Percentiles rank a stretch among this genome's conserved stretches.
phyloP scores from a whole-genome alignment of 352 stramenopile species.

The Phytopythium cucurbitacearum region DNA sequence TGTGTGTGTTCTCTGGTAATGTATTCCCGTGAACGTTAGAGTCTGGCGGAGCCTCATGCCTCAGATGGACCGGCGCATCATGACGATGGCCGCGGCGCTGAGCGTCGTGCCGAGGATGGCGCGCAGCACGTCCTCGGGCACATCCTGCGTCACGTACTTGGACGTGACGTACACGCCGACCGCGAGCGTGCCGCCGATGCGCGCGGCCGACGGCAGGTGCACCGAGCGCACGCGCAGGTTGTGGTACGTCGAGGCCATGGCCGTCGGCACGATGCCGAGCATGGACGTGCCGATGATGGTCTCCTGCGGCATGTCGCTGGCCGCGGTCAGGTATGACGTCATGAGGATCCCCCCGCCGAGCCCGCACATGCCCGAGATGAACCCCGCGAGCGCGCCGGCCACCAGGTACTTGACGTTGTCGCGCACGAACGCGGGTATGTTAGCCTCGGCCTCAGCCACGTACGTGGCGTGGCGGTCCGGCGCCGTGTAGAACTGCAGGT shows the following conservation, averaged over 20 bases:
- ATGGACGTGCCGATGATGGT: constrained; percentile 83
- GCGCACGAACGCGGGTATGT: constrained; percentile 39
- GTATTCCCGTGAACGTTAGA: no score
- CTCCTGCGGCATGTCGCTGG: constrained; percentile 83
- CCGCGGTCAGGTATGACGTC: constrained; percentile 79
- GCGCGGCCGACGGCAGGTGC: constrained; percentile 63
- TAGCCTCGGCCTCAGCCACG: constrained; percentile 28
- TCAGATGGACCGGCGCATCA: constrained; percentile 69
- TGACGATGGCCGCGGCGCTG: constrained; percentile 62
- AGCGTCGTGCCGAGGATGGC: constrained; percentile 71
- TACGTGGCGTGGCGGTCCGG: constrained; percentile 22
- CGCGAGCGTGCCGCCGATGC: constrained; percentile 62
- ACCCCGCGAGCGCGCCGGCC: constrained; percentile 66
- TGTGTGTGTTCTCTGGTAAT: constrained; percentile 10
- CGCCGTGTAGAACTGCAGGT: constrained; percentile 71
- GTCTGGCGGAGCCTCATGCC: no score
- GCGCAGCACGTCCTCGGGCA: constrained; percentile 71
- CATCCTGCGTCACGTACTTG: constrained; percentile 78
- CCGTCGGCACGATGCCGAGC: constrained; percentile 76
- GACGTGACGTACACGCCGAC: constrained; percentile 70
- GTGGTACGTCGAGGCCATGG: constrained; percentile 73
- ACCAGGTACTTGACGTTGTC: constrained; percentile 78
- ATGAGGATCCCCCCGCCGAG: constrained; percentile 84
- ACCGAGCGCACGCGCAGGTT: constrained; percentile 78
- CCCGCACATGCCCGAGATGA: constrained; percentile 81